Base-by-base conservation (phyloP, 345 rosid genomes). In the Hibiscus trionum region DNA sequence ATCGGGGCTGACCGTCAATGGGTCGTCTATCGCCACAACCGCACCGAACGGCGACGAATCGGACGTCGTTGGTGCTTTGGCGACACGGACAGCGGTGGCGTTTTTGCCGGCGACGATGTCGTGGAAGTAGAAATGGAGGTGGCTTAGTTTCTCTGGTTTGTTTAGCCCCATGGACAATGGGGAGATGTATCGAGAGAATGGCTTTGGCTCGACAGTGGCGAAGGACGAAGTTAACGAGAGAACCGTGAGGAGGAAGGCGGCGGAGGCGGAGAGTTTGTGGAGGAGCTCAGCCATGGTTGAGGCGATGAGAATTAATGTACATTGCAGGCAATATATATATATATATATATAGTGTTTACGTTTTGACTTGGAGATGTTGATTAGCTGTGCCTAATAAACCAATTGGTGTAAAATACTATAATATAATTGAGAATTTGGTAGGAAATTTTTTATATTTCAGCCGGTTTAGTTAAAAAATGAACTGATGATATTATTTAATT, bases 121-220 rank as follows among this genome's bases (percentile, higher is more conserved):
- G 9, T 82, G 83, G 68, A 76, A 72, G 75, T 80, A 80, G 76
- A 84, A 82, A 73, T 69, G 83, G 37, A 79, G 82, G 68, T 81
- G 87, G 81, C 76, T 77, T 9, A 81, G 77, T 71, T 83, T 83
- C 77, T 81, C 66, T 17, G 46, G 14, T 19, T 61, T 66, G 31
- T 60, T 60, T 8, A 61, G 11, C 65, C 42, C 19, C 5, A 29
- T 0, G 1, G 65, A 61, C n/a, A 16, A 29, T 14, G 65, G 65
- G 2, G 65, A 31, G 16, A 61, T 8, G 19, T 0, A 6, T 61
- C 11, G 4, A 17, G 65, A 14, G 19, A 61, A 29, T 12, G 11
- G 1, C 11, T 61, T 15, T 6, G 65, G 29, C 6, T 61, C 61
- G 0, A 57, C 7, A 3, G 21, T 9, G 44, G 21, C 44, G 11